These are phyloP conservation scores for Colletotrichum chrysophilum DNA, from an alignment of 2,329 filamentous ascomycete genomes.

Conservation along the genomic window DNA sequence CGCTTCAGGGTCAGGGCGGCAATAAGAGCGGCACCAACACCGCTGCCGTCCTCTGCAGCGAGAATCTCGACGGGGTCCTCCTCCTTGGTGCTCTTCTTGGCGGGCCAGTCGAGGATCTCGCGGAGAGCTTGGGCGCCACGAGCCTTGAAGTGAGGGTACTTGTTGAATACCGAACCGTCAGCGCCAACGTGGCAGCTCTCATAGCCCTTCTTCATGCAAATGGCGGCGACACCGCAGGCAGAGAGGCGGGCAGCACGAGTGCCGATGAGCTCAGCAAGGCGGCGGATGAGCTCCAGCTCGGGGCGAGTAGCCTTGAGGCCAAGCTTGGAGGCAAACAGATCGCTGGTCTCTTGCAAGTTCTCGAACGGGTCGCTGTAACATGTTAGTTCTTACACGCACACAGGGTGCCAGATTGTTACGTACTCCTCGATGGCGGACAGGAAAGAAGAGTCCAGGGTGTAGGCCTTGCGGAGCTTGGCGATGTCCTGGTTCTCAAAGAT, in stretches of 20 bases:
- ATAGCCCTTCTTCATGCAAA: slow-evolving; percentile 95
- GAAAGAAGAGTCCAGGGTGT: slow-evolving; percentile 92
- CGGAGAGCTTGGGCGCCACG: slow-evolving; percentile 87
- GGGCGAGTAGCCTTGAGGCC: slow-evolving; percentile 72
- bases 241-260: slow-evolving; percentile 93
- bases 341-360: slow-evolving; percentile 88
- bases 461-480: slow-evolving; percentile 80
- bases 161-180: slow-evolving; percentile 98
- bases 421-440: slow-evolving; percentile 89
- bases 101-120: slow-evolving; percentile 95
- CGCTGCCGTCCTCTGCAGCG: slow-evolving; percentile 92
- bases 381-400: slow-evolving; percentile 17
- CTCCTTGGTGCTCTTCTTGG: slow-evolving; percentile 70
- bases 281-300: slow-evolving; percentile 88
- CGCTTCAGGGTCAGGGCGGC: slow-evolving; percentile 74
- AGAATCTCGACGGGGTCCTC: slow-evolving; percentile 88
- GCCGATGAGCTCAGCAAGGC: slow-evolving; percentile 91
- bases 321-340: slow-evolving; percentile 81
- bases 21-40: slow-evolving; percentile 96
- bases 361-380: slow-evolving; percentile 81
- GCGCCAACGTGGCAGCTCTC: slow-evolving; percentile 91
- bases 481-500: slow-evolving; percentile 89
- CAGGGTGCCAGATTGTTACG: slow-evolving; percentile 31
- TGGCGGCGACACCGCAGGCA: slow-evolving; percentile 92
- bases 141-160: slow-evolving; percentile 97